phyloP scores from a whole-genome alignment of 208 protist species.

The Trypanosoma caninum region DNA sequence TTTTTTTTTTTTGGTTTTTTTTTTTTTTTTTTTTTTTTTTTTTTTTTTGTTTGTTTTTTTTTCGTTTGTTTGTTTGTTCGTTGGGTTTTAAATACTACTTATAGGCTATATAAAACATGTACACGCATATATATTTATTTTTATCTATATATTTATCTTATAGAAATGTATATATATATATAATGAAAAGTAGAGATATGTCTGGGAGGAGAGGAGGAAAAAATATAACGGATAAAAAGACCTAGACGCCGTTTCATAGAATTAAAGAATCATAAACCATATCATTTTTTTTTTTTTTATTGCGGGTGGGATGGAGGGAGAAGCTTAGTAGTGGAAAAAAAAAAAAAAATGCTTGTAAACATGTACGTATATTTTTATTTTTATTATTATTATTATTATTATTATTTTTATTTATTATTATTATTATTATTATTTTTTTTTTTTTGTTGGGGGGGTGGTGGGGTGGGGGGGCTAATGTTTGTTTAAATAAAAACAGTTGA shows the following conservation, averaged over 20 bases:
- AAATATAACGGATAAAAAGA: too few species aligned
- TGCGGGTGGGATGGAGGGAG: too few species aligned
- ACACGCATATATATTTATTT: not conserved
- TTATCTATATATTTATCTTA: not conserved
- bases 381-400: too few species aligned
- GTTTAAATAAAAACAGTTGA: too few species aligned
- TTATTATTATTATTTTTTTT: not conserved
- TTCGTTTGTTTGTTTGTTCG: too few species aligned
- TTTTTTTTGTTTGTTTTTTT: not conserved
- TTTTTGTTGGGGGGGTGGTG: not conserved
- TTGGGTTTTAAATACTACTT: not conserved
- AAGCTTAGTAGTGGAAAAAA: too few species aligned
- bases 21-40: not conserved
- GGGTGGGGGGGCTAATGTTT: not conserved
- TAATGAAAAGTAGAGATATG: not conserved
- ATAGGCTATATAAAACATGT: not conserved
- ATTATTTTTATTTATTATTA: too few species aligned
- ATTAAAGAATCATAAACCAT: too few species aligned
- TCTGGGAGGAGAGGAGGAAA: not conserved
- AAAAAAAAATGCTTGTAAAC: too few species aligned
- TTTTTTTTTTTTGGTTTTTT: not conserved
- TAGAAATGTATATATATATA: not conserved
- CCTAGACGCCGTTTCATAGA: too few species aligned
- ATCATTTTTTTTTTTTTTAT: conserved; percentile 9
- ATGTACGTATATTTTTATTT: too few species aligned